Percentiles rank a stretch among this genome's conserved stretches.
Conservation (phyloP, 1,139 yeast genomes). For the Wickerhamomyces sp. region DNA sequence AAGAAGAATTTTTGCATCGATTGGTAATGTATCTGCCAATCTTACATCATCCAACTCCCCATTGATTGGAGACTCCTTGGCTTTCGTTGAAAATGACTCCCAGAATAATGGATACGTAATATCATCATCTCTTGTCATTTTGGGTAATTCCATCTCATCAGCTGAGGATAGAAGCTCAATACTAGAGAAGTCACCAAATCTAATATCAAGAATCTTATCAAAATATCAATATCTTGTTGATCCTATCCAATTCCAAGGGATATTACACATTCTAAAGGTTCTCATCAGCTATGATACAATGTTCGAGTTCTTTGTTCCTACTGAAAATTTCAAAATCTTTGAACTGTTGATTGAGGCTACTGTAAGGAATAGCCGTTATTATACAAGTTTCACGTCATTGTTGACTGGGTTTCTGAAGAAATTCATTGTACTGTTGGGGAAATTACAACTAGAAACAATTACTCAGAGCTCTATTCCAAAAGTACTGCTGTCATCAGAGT, state of each 20-base stretch:
- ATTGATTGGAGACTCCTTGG: neutral
- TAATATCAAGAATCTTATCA: constrained; percentile 9
- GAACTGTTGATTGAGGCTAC: constrained; percentile 18
- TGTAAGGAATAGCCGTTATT: constrained; percentile 18
- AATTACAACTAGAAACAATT: constrained; percentile 2
- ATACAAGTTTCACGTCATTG: constrained; percentile 16
- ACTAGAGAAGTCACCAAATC: constrained; percentile 12
- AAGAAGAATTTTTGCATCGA: constrained; percentile 18
- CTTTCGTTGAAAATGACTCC: neutral
- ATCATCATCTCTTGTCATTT: constrained; percentile 19
- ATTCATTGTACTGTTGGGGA: constrained; percentile 12
- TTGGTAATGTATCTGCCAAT: constrained; percentile 24
- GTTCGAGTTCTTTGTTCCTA: constrained; percentile 8
- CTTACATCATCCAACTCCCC: constrained; percentile 14
- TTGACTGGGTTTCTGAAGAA: constrained; percentile 18
- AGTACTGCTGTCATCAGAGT: constrained; percentile 7
- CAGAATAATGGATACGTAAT: constrained; percentile 20
- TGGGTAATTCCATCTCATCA: constrained; percentile 24
- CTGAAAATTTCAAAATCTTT: constrained; percentile 4
- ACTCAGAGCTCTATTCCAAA: constrained; percentile 5
- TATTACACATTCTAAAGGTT: constrained; percentile 19
- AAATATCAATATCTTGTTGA: constrained; percentile 19
- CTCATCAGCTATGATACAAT: constrained; percentile 13
- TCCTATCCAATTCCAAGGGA: constrained; percentile 24
- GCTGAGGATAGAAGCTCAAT: constrained; percentile 14